Conservation (phyloP, 2,329 filamentous ascomycete genomes). For the Pseudogymnoascus sp. region DNA sequence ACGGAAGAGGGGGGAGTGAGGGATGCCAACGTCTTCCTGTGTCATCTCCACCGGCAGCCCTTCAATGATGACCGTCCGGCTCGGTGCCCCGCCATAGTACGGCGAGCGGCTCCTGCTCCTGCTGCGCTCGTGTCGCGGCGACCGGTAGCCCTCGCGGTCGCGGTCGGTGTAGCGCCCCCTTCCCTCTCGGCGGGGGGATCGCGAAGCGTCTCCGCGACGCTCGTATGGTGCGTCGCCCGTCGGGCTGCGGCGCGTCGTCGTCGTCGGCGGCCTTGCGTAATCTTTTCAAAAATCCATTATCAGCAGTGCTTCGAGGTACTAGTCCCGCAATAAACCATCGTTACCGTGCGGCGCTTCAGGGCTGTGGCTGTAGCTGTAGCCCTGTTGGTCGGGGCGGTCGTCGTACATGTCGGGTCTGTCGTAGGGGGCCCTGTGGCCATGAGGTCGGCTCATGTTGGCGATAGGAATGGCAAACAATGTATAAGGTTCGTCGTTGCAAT, state of each 20-base stretch:
- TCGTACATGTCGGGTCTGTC: constrained; percentile 36
- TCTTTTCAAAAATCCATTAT: constrained; percentile 28
- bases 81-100: constrained; percentile 29
- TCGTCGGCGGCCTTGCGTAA: constrained; percentile 20
- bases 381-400: constrained; percentile 26
- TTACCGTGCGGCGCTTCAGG: constrained; percentile 29
- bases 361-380: constrained; percentile 18
- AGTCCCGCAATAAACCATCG: constrained; percentile 23
- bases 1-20: constrained; percentile 23
- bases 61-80: constrained; percentile 46
- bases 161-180: constrained; percentile 26
- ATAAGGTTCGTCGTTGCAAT: background rate
- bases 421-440: constrained; percentile 15
- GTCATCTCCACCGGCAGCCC: constrained; percentile 41
- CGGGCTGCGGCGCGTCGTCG: constrained; percentile 25
- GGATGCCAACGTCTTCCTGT: constrained; percentile 42
- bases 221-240: constrained; percentile 26
- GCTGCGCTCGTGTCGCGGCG: constrained; percentile 15
- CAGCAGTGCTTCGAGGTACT: constrained; percentile 24
- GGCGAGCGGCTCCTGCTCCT: constrained; percentile 24
- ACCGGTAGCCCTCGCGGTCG: constrained; percentile 27
- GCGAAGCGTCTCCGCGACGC: constrained; percentile 31
- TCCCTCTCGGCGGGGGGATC: constrained; percentile 27
- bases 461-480: background rate
- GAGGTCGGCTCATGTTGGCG: constrained; percentile 17